These are phyloP conservation scores for Melampsora occidentalis DNA, from an alignment of 1,284 basidiomycete genomes.

Conservation along the genomic window DNA sequence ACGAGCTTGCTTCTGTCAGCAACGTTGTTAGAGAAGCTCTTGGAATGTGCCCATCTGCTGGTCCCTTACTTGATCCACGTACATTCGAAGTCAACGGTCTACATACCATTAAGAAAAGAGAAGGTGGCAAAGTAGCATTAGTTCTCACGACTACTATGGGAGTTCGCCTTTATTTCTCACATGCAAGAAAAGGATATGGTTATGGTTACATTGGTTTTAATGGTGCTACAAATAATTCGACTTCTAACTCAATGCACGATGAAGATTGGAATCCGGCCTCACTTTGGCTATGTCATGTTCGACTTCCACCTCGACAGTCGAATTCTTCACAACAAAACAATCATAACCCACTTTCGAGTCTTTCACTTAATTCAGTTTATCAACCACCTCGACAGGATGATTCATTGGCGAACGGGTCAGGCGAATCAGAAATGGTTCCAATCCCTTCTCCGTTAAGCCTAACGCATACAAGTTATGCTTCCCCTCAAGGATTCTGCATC, in stretches of 20 bases:
- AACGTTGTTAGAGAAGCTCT: slow-evolving; percentile 45
- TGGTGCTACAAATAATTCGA: slow-evolving; percentile 44
- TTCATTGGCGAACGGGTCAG: not conserved
- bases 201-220: slow-evolving; percentile 47
- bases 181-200: slow-evolving; percentile 51
- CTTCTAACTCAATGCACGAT: slow-evolving; percentile 18
- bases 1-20: slow-evolving; percentile 42
- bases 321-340: slow-evolving; percentile 30
- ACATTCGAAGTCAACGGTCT: slow-evolving; percentile 56
- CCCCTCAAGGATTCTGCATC: slow-evolving; percentile 54
- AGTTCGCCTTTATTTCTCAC: slow-evolving; percentile 72
- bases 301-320: slow-evolving; percentile 64
- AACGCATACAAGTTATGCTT: slow-evolving; percentile 57
- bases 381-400: slow-evolving; percentile 35
- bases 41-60: slow-evolving; percentile 42
- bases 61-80: slow-evolving; percentile 70
- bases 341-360: slow-evolving; percentile 38
- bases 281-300: slow-evolving; percentile 70
- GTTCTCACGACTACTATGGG: slow-evolving; percentile 71
- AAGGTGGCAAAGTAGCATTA: slow-evolving; percentile 58
- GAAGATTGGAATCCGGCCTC: slow-evolving; percentile 48
- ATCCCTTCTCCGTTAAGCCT: slow-evolving; percentile 56
- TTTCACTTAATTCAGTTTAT: slow-evolving; percentile 32
- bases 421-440: slow-evolving; percentile 56
- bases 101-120: slow-evolving; percentile 53